Base-by-base conservation (phyloP, 768 basidiomycete species). In the Boletus pseudo-olivaceus region DNA sequence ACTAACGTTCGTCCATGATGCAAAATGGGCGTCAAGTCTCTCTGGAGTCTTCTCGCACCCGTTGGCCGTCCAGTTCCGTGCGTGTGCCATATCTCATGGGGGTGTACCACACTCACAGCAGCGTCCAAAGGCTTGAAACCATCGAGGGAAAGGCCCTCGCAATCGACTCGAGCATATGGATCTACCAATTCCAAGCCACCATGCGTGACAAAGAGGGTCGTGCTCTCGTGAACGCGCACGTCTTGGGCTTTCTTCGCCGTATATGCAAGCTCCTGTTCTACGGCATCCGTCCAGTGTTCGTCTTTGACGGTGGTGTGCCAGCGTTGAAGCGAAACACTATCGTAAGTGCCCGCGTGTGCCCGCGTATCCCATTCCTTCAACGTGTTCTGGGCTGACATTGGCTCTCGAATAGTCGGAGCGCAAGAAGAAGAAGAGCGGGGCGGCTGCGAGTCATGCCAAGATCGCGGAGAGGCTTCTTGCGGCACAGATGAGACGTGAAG, bases 121-220 rank as follows among this genome's bases (percentile, higher is more conserved):
- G 7, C n/a, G 7, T 54, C 46, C 27, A 26, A 64, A 96, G 94
- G 72, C 77, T 98, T 51, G 96, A 99, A 73, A 94, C 89, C 0
- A 82, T 95, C 67, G 94, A 95, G 65, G 94, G 93, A n/a, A 96
- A 94, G 68, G 76, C 84, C 10, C 83, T 99, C 75, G 97, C 97
- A 3, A 98, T 99, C 52, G 97, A 99, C 72, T 98, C 95, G 4
- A 97, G 93, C 61, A 98, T 99, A 59, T 99, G 97, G 97, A 85
- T 99, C 50, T 99, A 99, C 71, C 97, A 99, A 71, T 99, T 99
- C 66, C 96, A 98, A 74, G 95, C 96, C 20, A 98, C 97, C 9
- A 98, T 98, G 95, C 84, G 97, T 23, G 95, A 96, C 72, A 98
- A 93, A 66, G 93, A 98, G 54, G 97, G 97, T 27, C 84, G 86